These are phyloP conservation scores for Xylariaceae sp. DNA, from an alignment of 2,329 filamentous ascomycete genomes.

Conservation along the genomic window DNA sequence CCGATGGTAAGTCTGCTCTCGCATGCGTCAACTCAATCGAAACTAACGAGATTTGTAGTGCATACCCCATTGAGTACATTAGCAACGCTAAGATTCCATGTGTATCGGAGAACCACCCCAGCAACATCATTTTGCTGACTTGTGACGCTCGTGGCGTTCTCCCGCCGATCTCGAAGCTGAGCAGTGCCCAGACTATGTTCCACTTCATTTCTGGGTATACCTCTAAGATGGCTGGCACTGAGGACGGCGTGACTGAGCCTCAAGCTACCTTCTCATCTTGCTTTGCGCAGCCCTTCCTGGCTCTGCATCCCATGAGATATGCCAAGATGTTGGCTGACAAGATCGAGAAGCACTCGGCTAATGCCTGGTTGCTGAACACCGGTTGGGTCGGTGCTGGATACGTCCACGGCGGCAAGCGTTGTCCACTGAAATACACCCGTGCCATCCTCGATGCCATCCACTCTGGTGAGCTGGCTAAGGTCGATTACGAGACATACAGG, in stretches of 20 bases:
- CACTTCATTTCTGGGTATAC: conserved; percentile 99
- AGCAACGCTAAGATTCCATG: conserved; percentile 98
- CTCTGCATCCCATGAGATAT: conserved; percentile 98
- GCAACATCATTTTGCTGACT: conserved; percentile 97
- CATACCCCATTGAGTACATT: conserved; percentile 99
- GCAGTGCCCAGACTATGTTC: conserved; percentile 97
- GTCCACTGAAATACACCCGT: conserved; percentile 97
- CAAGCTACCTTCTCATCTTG: conserved; percentile 99
- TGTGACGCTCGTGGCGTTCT: conserved; percentile 97
- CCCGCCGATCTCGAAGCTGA: conserved; percentile 96
- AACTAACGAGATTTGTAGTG: conserved; percentile 45
- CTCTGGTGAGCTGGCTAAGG: conserved; percentile 90
- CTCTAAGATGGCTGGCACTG: conserved; percentile 99
- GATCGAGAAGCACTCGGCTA: conserved; percentile 92
- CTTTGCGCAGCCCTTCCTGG: conserved; percentile 99
- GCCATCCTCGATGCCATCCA: conserved; percentile 98
- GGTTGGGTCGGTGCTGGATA: conserved; percentile 78
- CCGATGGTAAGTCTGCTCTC: conserved; percentile 59
- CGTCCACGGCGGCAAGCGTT: conserved; percentile 91
- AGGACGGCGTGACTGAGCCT: conserved; percentile 94
- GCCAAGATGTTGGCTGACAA: conserved; percentile 98
- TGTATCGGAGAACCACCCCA: conserved; percentile 81
- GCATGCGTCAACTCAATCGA: background rate
- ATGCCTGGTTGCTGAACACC: conserved; percentile 90
- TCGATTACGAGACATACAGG: conserved; percentile 92